These are phyloP conservation scores for Quambalaria eucalypti DNA, from an alignment of 1,284 basidiomycete species.

Conservation along the genomic window DNA sequence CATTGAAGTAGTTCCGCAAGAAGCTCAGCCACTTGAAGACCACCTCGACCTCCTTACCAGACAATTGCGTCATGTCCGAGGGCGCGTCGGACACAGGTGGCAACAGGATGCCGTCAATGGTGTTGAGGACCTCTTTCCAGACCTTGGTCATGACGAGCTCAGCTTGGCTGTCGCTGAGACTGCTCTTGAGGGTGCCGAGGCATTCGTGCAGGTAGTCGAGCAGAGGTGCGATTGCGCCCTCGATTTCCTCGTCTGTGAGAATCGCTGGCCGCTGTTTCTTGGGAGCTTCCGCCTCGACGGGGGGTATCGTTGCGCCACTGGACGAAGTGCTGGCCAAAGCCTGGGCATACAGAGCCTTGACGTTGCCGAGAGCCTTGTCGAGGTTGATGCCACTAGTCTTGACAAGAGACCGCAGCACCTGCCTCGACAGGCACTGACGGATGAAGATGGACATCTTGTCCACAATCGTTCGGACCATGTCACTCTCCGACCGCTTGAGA, in stretches of 20 bases:
- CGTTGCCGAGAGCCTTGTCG: constrained; percentile 43
- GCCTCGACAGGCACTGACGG: constrained; percentile 74
- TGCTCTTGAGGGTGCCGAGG: constrained; percentile 80
- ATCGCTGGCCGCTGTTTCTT: constrained; percentile 55
- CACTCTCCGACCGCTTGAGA: constrained; percentile 82
- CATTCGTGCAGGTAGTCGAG: constrained; percentile 97
- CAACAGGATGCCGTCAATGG: constrained; percentile 80
- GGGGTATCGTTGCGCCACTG: constrained; percentile 35
- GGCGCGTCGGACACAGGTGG: constrained; percentile 82
- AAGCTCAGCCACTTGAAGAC: constrained; percentile 90
- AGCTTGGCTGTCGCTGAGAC: constrained; percentile 60
- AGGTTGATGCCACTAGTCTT: constrained; percentile 39
- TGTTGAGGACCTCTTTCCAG: constrained; percentile 90
- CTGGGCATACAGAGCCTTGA: constrained; percentile 41
- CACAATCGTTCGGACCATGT: constrained; percentile 93
- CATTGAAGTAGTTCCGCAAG: constrained; percentile 86
- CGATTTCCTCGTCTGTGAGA: constrained; percentile 84
- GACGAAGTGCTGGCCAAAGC: constrained; percentile 37
- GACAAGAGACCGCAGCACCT: constrained; percentile 53
- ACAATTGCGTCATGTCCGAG: constrained; percentile 80
- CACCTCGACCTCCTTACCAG: constrained; percentile 91
- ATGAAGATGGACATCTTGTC: constrained; percentile 97
- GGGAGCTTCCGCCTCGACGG: constrained; percentile 30
- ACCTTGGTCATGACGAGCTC: constrained; percentile 85
- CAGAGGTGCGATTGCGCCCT: constrained; percentile 79